These are phyloP conservation scores for Komagataella mondaviorum DNA, from an alignment of 805 yeast species.

Conservation along the genomic window DNA sequence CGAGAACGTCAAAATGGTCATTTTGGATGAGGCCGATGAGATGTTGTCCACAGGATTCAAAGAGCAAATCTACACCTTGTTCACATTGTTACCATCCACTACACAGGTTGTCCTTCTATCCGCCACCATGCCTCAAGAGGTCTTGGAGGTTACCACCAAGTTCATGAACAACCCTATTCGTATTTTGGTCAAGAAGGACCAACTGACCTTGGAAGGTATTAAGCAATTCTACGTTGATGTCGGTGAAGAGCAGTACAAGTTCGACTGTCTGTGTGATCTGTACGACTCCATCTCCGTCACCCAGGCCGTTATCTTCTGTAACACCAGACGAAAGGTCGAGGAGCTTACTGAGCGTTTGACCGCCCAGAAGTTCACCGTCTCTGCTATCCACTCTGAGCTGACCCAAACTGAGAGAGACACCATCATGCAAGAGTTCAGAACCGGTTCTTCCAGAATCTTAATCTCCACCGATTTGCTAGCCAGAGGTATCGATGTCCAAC, in stretches of 20 bases:
- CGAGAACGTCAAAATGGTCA: slow-evolving; percentile 71
- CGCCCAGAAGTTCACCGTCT: slow-evolving; percentile 77
- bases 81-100: slow-evolving; percentile 67
- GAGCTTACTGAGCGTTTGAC: slow-evolving; percentile 73
- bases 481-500: slow-evolving; percentile 97
- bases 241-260: slow-evolving; percentile 88
- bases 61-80: slow-evolving; percentile 89
- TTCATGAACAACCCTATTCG: slow-evolving; percentile 91
- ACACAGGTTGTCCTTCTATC: slow-evolving; percentile 90
- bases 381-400: slow-evolving; percentile 96
- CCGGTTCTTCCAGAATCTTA: slow-evolving; percentile 84
- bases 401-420: slow-evolving; percentile 88
- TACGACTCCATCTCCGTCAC: slow-evolving; percentile 93
- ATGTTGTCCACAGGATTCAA: slow-evolving; percentile 86
- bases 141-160: slow-evolving; percentile 80
- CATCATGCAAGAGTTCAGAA: slow-evolving; percentile 91
- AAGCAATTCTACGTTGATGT: slow-evolving; percentile 85
- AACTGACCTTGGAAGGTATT: slow-evolving; percentile 87
- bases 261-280: slow-evolving; percentile 86
- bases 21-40: slow-evolving; percentile 96
- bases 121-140: slow-evolving; percentile 90
- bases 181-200: slow-evolving; percentile 89
- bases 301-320: slow-evolving; percentile 96
- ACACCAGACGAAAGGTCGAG: slow-evolving; percentile 91
- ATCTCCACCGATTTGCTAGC: slow-evolving; percentile 97